A percentile compares a stretch with the other conserved stretches of the same genome.
Evolutionary conservation across 1,284 basidiomycete species (phyloP).

Genomic region (Rhodotorula sp.): DNA sequence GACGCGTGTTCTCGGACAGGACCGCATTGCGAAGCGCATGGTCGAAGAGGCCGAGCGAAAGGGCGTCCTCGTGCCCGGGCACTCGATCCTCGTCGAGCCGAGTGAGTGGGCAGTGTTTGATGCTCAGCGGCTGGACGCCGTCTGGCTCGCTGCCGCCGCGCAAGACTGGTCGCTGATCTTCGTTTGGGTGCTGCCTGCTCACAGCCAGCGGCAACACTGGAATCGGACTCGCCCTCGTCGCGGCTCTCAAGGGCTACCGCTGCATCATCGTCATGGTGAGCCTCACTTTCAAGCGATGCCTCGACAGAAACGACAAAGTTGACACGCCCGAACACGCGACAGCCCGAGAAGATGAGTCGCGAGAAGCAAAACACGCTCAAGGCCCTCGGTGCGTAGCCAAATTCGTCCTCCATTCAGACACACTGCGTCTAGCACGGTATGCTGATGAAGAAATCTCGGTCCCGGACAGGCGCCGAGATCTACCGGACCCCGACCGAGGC

Average conservation of each 20-base stretch:
- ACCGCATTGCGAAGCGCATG: slow-evolving; percentile 73
- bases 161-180: background rate
- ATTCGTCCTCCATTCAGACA: too few relatives aligned
- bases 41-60: slow-evolving; percentile 84
- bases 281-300: too few relatives aligned
- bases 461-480: slow-evolving; percentile 72
- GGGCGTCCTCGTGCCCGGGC: slow-evolving; percentile 78
- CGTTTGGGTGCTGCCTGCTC: too few relatives aligned
- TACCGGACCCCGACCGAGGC: slow-evolving; percentile 90
- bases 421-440: too few relatives aligned
- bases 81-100: slow-evolving; percentile 90
- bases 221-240: slow-evolving; percentile 86
- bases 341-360: slow-evolving; percentile 90
- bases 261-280: slow-evolving; percentile 75
- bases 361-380: slow-evolving; percentile 92
- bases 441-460: background rate
- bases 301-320: background rate
- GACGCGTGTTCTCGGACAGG: slow-evolving; percentile 2
- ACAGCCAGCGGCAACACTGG: slow-evolving; percentile 56
- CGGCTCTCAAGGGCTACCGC: slow-evolving; percentile 77
- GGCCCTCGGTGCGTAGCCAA: slow-evolving; percentile 56
- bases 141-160: too few relatives aligned
- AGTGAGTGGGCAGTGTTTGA: slow-evolving; percentile 35
- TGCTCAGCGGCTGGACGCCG: background rate
- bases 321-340: background rate